Evolutionary conservation across 345 rosid genomes (phyloP).

Genomic region (Gossypium sturtianum): DNA sequence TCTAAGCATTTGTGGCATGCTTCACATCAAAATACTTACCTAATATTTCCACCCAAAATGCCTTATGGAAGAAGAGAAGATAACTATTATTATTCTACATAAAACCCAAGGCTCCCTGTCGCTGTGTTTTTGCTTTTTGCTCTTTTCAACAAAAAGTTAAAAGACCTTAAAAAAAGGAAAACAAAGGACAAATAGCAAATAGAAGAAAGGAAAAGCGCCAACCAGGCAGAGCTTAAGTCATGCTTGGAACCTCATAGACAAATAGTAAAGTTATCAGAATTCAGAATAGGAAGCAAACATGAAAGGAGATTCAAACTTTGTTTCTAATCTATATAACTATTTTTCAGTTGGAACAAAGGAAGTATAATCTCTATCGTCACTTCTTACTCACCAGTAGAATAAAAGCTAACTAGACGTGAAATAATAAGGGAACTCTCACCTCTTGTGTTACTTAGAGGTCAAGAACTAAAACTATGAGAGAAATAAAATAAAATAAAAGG

Average conservation of each 20-base stretch:
- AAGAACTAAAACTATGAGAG: background rate
- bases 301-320: background rate
- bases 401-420: background rate
- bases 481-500: conserved; percentile 31
- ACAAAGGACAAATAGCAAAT: background rate
- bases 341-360: background rate
- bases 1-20: background rate
- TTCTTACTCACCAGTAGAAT: background rate
- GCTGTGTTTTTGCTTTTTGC: background rate
- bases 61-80: background rate
- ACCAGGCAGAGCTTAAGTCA: background rate
- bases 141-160: background rate
- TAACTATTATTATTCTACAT: background rate
- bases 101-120: background rate
- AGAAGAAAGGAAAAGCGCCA: background rate
- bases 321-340: background rate
- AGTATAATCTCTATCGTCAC: background rate
- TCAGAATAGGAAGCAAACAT: background rate
- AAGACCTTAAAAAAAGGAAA: no score
- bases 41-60: background rate
- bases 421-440: background rate
- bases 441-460: background rate
- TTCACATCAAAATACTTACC: background rate
- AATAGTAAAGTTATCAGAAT: background rate
- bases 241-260: background rate